Conservation (phyloP, 1,284 basidiomycete species). For the Fomitopsis schrenkii region DNA sequence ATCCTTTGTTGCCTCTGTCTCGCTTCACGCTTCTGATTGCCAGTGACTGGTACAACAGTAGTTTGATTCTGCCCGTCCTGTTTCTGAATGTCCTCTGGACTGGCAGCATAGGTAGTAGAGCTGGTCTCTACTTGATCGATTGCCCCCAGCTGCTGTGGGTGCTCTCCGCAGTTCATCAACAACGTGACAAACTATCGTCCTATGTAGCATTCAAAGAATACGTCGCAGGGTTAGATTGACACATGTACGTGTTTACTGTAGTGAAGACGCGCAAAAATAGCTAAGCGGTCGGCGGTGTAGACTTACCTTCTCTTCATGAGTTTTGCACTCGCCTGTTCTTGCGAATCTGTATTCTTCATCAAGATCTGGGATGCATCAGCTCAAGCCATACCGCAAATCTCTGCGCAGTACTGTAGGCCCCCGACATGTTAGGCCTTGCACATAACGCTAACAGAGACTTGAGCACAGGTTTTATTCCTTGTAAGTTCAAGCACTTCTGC, state of each 20-base stretch:
- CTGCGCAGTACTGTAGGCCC: background rate
- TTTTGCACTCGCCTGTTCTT: background rate
- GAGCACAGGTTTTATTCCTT: background rate
- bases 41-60: background rate
- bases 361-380: background rate
- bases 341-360: background rate
- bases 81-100: background rate
- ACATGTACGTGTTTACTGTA: background rate
- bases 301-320: background rate
- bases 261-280: too few species aligned
- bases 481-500: background rate
- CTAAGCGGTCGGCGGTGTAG: background rate
- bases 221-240: background rate
- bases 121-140: background rate
- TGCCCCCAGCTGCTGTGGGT: background rate
- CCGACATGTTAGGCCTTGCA: too few species aligned
- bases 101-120: background rate
- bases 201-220: too few species aligned
- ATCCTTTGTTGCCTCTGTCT: background rate
- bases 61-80: background rate
- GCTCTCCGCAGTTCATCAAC: background rate
- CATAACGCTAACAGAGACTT: background rate
- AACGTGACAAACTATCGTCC: background rate
- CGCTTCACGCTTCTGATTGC: too few species aligned
- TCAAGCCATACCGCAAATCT: background rate